Conservation (phyloP, 768 basidiomycete genomes). For the Ramaria rubella region DNA sequence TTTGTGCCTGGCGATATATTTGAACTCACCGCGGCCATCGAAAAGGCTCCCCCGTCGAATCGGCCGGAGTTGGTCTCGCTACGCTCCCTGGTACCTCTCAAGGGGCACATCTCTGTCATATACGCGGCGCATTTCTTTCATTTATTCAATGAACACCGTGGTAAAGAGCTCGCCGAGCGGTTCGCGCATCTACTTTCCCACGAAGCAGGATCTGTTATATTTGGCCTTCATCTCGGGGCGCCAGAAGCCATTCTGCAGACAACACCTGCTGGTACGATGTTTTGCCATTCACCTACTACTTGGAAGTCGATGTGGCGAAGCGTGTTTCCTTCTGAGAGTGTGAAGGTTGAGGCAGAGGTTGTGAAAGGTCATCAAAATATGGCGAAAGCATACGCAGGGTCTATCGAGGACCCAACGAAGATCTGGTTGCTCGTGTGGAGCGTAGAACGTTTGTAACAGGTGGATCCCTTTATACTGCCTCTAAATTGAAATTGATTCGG, state of each 20-base stretch:
- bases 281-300: conserved; percentile 29
- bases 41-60: background rate
- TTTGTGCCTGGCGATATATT: conserved; percentile 13
- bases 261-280: background rate
- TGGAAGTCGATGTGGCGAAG: conserved; percentile 30
- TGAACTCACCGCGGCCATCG: background rate
- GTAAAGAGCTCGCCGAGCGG: conserved; percentile 11
- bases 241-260: background rate
- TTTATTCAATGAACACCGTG: conserved; percentile 14
- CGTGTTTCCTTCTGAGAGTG: background rate
- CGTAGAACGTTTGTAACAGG: background rate
- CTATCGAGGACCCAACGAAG: background rate
- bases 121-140: conserved; percentile 18
- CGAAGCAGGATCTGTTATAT: conserved; percentile 16
- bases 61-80: background rate
- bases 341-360: background rate
- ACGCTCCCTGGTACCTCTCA: conserved; percentile 10
- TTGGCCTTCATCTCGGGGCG: conserved; percentile 12
- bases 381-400: background rate
- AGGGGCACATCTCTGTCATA: conserved; percentile 12
- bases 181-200: conserved; percentile 12
- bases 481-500: too few relatives aligned
- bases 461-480: background rate
- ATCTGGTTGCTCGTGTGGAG: background rate
- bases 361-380: background rate